These are phyloP conservation scores for Scedosporium minutisporum DNA, from an alignment of 2,329 filamentous ascomycete species.

Conservation along the genomic window DNA sequence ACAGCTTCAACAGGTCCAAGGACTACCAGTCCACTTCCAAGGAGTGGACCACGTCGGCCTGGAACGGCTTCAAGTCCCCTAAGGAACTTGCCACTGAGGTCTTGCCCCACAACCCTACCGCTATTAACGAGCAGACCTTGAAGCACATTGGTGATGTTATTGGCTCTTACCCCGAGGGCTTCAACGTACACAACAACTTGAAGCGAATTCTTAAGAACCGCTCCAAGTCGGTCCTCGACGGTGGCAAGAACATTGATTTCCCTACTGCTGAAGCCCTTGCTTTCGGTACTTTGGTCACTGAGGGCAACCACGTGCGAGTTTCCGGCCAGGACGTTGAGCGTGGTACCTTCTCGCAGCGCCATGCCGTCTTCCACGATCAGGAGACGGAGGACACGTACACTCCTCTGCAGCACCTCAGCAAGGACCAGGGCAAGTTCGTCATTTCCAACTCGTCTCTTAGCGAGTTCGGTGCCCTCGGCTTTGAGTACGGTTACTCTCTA, in stretches of 20 bases:
- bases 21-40: slow-evolving; percentile 94
- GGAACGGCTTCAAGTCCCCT: slow-evolving; percentile 99
- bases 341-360: slow-evolving; percentile 97
- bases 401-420: slow-evolving; percentile 77
- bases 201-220: slow-evolving; percentile 89
- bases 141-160: slow-evolving; percentile 77
- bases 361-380: slow-evolving; percentile 96
- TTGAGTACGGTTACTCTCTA: slow-evolving; percentile 97
- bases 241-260: slow-evolving; percentile 91
- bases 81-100: slow-evolving; percentile 95
- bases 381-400: slow-evolving; percentile 89
- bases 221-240: slow-evolving; percentile 80
- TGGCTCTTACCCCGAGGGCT: slow-evolving; percentile 69
- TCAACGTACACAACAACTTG: slow-evolving; percentile 86
- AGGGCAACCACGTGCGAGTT: slow-evolving; percentile 94
- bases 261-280: slow-evolving; percentile 92
- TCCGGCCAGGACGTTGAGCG: slow-evolving; percentile 98
- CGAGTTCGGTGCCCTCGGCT: slow-evolving; percentile 68
- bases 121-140: slow-evolving; percentile 61
- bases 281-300: slow-evolving; percentile 80
- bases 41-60: slow-evolving; percentile 97
- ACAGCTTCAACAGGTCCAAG: slow-evolving; percentile 94
- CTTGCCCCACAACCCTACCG: slow-evolving; percentile 82
- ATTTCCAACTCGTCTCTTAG: slow-evolving; percentile 90
- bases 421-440: slow-evolving; percentile 90